Evolutionary conservation across 179 eudicot species (phyloP).

Genomic region (Carnegiea gigantea): DNA sequence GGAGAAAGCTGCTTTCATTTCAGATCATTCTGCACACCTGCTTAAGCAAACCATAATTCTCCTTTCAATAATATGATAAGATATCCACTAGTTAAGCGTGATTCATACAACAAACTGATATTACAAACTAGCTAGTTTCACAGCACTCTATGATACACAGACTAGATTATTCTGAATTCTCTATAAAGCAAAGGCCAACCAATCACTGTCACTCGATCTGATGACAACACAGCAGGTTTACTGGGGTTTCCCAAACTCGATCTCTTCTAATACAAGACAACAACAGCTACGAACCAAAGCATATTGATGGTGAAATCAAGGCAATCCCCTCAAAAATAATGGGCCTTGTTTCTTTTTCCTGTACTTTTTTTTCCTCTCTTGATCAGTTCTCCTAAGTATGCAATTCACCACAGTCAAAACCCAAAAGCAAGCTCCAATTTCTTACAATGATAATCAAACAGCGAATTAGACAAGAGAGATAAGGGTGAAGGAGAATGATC

Average conservation of each 20-base stretch:
- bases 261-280: conserved; percentile 22
- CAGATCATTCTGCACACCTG: conserved; percentile 23
- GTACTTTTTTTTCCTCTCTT: background rate
- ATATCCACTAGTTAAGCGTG: conserved; percentile 1
- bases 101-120: conserved; percentile 13
- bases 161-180: conserved; percentile 5
- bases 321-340: conserved; percentile 29
- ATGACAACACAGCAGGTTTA: conserved; percentile 10
- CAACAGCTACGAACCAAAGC: conserved; percentile 10
- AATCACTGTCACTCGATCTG: conserved; percentile 15
- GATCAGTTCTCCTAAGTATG: conserved; percentile 3
- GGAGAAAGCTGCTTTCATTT: background rate
- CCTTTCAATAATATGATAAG: background rate
- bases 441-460: conserved; percentile 4
- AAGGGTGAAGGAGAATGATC: background rate
- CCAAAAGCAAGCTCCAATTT: conserved; percentile 10
- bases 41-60: background rate
- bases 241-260: conserved; percentile 10
- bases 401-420: background rate
- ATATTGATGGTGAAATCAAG: conserved; percentile 4
- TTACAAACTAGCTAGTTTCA: conserved; percentile 10
- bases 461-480: background rate
- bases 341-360: conserved; percentile 10
- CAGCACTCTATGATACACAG: conserved; percentile 5
- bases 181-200: conserved; percentile 26